These are phyloP conservation scores for Epichloe amarillans DNA, from an alignment of 2,329 filamentous ascomycete species.

Conservation along the genomic window DNA sequence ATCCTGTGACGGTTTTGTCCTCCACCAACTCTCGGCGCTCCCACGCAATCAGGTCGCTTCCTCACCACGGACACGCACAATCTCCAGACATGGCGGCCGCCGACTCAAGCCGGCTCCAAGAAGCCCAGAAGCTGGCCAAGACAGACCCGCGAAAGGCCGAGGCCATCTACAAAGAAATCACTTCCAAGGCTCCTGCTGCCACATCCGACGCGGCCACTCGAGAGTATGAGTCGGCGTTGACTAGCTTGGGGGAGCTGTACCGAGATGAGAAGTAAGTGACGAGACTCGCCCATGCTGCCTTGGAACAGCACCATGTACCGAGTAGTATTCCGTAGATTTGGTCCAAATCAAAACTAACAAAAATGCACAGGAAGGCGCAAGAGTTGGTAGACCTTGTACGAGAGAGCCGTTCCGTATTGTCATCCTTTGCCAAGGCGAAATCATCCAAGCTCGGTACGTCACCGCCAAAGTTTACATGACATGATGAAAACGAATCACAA, in stretches of 20 bases:
- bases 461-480: background rate
- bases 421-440: constrained; percentile 97
- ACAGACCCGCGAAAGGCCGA: constrained; percentile 74
- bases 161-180: constrained; percentile 76
- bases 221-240: constrained; percentile 81
- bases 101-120: constrained; percentile 58
- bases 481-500: background rate
- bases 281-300: background rate
- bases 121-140: constrained; percentile 76
- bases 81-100: constrained; percentile 37
- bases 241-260: constrained; percentile 85
- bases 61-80: background rate
- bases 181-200: constrained; percentile 70
- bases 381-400: constrained; percentile 83
- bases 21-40: background rate
- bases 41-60: background rate
- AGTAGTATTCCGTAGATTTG: background rate
- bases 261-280: constrained; percentile 64
- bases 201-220: constrained; percentile 74
- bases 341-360: background rate
- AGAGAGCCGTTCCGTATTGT: constrained; percentile 80
- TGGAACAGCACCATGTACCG: background rate
- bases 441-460: constrained; percentile 85
- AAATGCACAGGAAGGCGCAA: constrained; percentile 49
- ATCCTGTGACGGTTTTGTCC: background rate